Evolutionary conservation across 306 rosid genomes (phyloP), one percentile per base, ranked within the genome.

Genomic region (Castanospermum australe): DNA sequence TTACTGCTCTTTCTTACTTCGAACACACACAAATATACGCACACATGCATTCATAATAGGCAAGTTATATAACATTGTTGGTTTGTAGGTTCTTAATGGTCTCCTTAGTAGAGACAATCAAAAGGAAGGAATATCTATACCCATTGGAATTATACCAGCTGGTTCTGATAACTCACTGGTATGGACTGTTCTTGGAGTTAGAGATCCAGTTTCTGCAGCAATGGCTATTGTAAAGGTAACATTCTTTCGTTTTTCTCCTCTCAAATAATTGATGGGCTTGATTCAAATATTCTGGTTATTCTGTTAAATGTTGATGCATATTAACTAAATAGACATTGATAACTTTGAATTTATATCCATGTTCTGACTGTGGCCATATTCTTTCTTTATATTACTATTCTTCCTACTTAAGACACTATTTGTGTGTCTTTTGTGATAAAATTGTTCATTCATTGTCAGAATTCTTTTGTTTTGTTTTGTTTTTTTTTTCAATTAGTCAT

Each of bases 131-230:
- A 95, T 95, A 87, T 95, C 98, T 55, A 91, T 95, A 76, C 98
- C 99, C 30, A 95, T 95, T 86, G 99, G 99, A 83, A 95, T 95
- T 84, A 89, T 95, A 36, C 99, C 99, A 1, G 99, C 99, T 74
- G 99, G 99, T 73, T 95, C 99, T 63, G 99, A 95, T 87, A 95
- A 95, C 84, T 95, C 99, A 42, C 74, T 95, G 77, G 96, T 93
- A 84, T 93, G 99, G 98, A 95, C 99, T 80, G 99, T 95, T 84
- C 99, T 95, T 86, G 99, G 99, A 44, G 99, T 95, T 71, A 83
- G 96, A 84, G 99, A 95, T 87, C 97, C 98, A 10, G 79, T 93
- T 79, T 91, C 99, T 83, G 99, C 99, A 32, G 99, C 99, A 77
- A 93, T 95, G 90, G 92, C 99, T 66, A 95, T 95, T 82, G 96